Conservation (phyloP, 2,329 filamentous ascomycete genomes). For the Cytospora piceicola region DNA sequence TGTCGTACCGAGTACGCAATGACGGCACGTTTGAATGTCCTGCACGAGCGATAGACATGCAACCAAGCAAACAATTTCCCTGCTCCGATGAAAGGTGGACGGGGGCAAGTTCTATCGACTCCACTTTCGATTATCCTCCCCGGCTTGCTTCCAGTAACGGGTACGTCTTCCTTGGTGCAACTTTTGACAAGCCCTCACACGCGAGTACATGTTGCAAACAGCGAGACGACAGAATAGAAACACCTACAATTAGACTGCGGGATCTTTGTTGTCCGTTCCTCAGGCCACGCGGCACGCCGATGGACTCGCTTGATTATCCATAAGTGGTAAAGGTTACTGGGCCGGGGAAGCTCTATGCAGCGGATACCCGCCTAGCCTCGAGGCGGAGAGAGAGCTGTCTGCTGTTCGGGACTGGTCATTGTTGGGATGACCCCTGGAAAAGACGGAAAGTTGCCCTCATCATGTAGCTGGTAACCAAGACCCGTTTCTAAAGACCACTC, state of each 20-base stretch:
- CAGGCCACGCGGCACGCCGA: conserved; percentile 13
- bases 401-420: not conserved
- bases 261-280: conserved; percentile 22
- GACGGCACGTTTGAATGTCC: conserved; percentile 7
- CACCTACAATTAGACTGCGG: conserved; percentile 13
- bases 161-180: not conserved
- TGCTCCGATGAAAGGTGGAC: not conserved
- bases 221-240: not conserved
- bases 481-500: conserved; percentile 20
- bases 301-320: conserved; percentile 22
- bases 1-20: conserved; percentile 21
- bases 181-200: not conserved
- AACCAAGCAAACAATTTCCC: conserved; percentile 22
- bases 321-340: not conserved
- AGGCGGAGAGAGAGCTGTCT: conserved; percentile 7
- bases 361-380: conserved; percentile 19
- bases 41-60: conserved; percentile 12
- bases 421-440: not conserved
- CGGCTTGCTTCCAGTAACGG: not conserved
- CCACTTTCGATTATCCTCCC: not conserved
- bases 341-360: not conserved
- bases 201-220: conserved; percentile 2
- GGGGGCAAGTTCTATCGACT: not conserved
- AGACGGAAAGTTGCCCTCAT: conserved; percentile 18
- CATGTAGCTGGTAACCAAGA: conserved; percentile 6